Evolutionary conservation across 331 rosid species (phyloP).

Genomic region (Prunus yedoensis): DNA sequence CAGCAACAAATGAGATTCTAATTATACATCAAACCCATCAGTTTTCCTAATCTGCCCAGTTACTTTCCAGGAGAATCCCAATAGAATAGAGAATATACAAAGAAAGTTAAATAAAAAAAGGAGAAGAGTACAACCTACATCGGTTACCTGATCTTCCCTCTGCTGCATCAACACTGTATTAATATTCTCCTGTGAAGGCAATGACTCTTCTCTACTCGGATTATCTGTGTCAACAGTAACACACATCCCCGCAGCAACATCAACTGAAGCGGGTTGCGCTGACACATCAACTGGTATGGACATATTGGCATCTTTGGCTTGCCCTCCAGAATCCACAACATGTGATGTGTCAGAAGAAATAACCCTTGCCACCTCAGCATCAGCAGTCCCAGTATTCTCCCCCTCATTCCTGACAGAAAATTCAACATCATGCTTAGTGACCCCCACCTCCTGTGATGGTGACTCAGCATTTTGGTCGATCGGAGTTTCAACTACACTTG

Average conservation of each 20-base stretch:
- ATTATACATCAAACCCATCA: conserved; percentile 51
- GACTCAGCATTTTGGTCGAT: conserved; percentile 33
- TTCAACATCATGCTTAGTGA: conserved; percentile 36
- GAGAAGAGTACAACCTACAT: conserved; percentile 88
- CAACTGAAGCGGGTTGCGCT: conserved; percentile 28
- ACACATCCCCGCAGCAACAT: conserved; percentile 27
- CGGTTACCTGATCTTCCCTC: conserved; percentile 84
- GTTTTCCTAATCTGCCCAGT: conserved; percentile 31
- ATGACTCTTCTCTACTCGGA: conserved; percentile 23
- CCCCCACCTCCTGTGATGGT: conserved; percentile 32
- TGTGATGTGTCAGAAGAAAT: conserved; percentile 32
- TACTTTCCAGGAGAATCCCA: conserved; percentile 15
- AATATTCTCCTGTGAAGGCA: conserved; percentile 13
- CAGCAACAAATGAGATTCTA: conserved; percentile 78
- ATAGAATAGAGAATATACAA: background rate
- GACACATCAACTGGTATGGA: conserved; percentile 28
- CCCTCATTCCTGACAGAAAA: conserved; percentile 30
- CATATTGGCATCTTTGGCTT: conserved; percentile 24
- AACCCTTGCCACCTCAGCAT: conserved; percentile 30
- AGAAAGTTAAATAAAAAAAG: conserved; percentile 29
- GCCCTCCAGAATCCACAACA: conserved; percentile 36
- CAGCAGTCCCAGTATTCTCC: conserved; percentile 23
- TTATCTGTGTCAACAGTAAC: conserved; percentile 29
- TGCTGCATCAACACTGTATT: conserved; percentile 42
- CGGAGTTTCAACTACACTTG: conserved; percentile 23